Evolutionary conservation across 805 yeast species (phyloP).

Genomic region (Tetrapisispora fleetii): DNA sequence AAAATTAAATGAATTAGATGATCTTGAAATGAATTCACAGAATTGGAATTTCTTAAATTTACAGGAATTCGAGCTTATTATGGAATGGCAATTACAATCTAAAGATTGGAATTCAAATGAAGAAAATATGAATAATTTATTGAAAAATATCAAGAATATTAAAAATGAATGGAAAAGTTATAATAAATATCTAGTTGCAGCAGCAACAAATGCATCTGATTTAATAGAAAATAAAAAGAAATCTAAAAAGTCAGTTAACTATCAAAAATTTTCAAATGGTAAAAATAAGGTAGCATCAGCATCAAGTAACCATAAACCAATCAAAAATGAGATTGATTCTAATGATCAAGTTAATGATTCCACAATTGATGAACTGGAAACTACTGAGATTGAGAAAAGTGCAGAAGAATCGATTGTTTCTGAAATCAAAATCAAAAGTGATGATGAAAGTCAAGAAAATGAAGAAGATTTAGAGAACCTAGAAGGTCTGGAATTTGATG

Average conservation of each 20-base stretch:
- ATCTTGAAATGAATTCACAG: slow-evolving; percentile 20
- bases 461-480: slow-evolving; percentile 1
- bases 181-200: slow-evolving; percentile 4
- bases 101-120: slow-evolving; percentile 15
- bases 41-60: slow-evolving; percentile 29
- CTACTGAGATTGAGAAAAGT: neutral
- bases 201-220: neutral
- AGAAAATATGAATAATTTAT: slow-evolving; percentile 4
- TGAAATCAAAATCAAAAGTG: neutral
- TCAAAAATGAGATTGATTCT: neutral
- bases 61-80: slow-evolving; percentile 30
- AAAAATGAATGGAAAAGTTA: slow-evolving; percentile 21
- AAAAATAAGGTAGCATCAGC: neutral
- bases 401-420: neutral
- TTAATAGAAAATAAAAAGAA: neutral
- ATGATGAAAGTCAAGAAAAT: neutral
- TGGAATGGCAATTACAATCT: slow-evolving; percentile 26
- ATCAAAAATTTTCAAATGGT: neutral
- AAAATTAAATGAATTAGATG: slow-evolving; percentile 16
- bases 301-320: neutral
- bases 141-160: slow-evolving; percentile 14
- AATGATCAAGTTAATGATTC: neutral
- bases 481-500: slow-evolving; percentile 7
- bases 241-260: neutral
- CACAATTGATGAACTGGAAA: slow-evolving; percentile 1